phyloP scores from a whole-genome alignment of 768 basidiomycete species.

The Leccinum truebloodii region DNA sequence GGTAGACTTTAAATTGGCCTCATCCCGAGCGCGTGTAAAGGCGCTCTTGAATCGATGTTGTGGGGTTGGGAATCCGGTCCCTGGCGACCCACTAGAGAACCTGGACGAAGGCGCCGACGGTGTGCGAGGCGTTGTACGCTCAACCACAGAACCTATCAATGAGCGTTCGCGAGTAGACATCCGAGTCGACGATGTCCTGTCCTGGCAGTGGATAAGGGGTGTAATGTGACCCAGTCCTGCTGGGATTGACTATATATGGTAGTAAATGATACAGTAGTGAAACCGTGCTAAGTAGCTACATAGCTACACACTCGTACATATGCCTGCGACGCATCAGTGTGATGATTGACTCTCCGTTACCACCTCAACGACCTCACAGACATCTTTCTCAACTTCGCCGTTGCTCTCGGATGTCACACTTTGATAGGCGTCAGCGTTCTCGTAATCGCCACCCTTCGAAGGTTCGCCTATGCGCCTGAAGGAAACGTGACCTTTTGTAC shows the following conservation, averaged over 20 bases:
- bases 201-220: background rate
- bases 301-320: too few species aligned
- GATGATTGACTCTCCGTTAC: background rate
- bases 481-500: slow-evolving; percentile 10
- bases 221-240: background rate
- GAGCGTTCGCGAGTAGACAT: slow-evolving; percentile 28
- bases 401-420: background rate
- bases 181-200: background rate
- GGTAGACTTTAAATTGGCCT: slow-evolving; percentile 15
- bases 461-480: background rate
- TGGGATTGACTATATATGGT: background rate
- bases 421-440: slow-evolving; percentile 5
- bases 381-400: background rate
- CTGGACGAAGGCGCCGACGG: slow-evolving; percentile 25
- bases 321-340: background rate
- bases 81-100: slow-evolving; percentile 17
- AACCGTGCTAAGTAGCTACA: background rate
- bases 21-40: slow-evolving; percentile 53
- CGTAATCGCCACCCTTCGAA: slow-evolving; percentile 15
- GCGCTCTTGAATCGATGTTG: slow-evolving; percentile 66
- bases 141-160: slow-evolving; percentile 48
- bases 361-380: slow-evolving; percentile 1
- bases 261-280: background rate
- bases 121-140: slow-evolving; percentile 37
- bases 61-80: slow-evolving; percentile 61